A percentile compares a stretch with the other conserved stretches of the same genome.
These are phyloP conservation scores for Phaffomyces thermotolerans DNA, from an alignment of 805 yeast species.

Conservation along the genomic window DNA sequence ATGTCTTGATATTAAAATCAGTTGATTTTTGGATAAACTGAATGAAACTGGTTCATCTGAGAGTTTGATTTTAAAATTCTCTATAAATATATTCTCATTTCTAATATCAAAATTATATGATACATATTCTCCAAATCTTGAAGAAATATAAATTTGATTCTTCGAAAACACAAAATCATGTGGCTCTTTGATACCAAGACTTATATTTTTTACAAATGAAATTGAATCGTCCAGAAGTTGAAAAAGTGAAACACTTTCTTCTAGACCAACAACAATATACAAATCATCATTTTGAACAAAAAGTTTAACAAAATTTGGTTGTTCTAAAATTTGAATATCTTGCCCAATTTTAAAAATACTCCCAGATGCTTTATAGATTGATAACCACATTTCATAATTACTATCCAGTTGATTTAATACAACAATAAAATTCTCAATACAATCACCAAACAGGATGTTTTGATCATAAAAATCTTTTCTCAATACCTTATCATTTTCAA, in stretches of 20 bases:
- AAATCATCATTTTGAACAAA: conserved; percentile 4
- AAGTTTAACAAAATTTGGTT: conserved; percentile 17
- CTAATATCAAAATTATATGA: conserved; percentile 4
- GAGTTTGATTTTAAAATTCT: conserved; percentile 2
- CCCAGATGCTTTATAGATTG: conserved; percentile 8
- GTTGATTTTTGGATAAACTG: conserved; percentile 4
- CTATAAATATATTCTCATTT: neutral
- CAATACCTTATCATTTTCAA: conserved; percentile 8
- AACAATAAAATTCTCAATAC: conserved; percentile 11
- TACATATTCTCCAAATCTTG: conserved; percentile 16
- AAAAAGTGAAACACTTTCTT: conserved; percentile 2
- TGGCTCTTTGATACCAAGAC: conserved; percentile 7
- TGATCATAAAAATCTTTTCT: conserved; percentile 3
- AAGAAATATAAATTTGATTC: conserved; percentile 14
- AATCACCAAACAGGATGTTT: conserved; percentile 15
- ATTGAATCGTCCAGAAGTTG: neutral
- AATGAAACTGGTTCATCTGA: conserved; percentile 17
- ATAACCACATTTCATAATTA: neutral
- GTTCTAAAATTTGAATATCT: neutral
- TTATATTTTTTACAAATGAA: neutral
- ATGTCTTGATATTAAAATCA: conserved; percentile 14
- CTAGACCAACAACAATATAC: conserved; percentile 9
- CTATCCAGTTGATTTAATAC: conserved; percentile 4
- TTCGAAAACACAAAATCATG: conserved; percentile 17
- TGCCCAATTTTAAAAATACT: conserved; percentile 6